Base-by-base conservation (phyloP, 192 early-diverging fungal genomes). In the Coemansia sp. region DNA sequence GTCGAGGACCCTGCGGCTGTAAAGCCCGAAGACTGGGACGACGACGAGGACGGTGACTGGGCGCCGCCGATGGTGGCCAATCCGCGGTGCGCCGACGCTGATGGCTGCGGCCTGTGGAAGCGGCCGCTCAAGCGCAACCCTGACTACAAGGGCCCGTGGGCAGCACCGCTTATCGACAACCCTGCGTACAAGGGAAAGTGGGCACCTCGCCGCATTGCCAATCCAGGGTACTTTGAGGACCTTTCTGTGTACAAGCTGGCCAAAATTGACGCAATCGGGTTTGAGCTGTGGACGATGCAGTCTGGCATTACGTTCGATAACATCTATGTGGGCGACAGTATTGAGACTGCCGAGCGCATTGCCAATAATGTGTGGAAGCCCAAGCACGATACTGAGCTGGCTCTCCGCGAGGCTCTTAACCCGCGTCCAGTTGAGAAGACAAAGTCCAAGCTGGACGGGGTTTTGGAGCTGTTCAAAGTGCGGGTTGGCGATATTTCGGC, bases 241-340 rank as follows among this genome's bases (percentile, higher is more conserved):
- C 72, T 78, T 55, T 69, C 75, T 44, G 89, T 89, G 19, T 85
- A 88, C 69, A 89, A 91, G 77, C 88, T 95, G 59, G 86, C 85
- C 38, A 85, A 86, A 64, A 94, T 96, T 60, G 83, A 59, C 59
- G 92, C 88, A 28, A 81, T 94, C 62, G 94, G 94, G 9, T 94
- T 95, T 63, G 94, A 96, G 78, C 77, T 96, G 62, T 96, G 93
- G 93, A 93, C 91, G 46, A 95, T 96, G 90, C 91, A 93, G 80
- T 78, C 89, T 59, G 82, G 85, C 25, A 93, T 94, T 58, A 80
- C 89, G 21, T 95, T 96, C 62, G 90, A 96, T 83, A 96, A 95
- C 75, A 90, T 96, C 57, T 94, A 92, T 75, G 71, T 96, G 61
- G 93, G 93, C 47, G 82, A 89, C 82, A 87, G 78, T 67, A 83